Evolutionary conservation across 75 land plant species (phyloP), one percentile per base, ranked within the genome.

Genomic region (Sequoiadendron giganteum): DNA sequence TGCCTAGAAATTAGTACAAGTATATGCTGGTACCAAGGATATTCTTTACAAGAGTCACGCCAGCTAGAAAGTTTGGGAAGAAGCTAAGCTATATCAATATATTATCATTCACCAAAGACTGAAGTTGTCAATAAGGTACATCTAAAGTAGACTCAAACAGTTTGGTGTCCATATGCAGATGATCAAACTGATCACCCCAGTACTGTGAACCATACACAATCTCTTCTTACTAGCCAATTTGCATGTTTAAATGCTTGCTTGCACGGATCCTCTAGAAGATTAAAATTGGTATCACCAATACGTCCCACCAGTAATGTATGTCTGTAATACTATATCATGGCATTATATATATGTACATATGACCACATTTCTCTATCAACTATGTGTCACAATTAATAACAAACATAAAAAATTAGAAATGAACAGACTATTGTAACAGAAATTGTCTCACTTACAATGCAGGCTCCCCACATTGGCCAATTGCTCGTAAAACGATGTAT

Each of bases 391-490:
- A 81, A 42, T 16, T 81, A 9, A 43, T 7, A 25, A 81, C 30
- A 81, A 79, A 79, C 82, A 36, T 78, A 0, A 58, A 19, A 78
- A 16, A 78, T 78, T 21, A 18, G 42, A 38, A 78, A 16, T 5
- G 80, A 78, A 78, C 43, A 21, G 10, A 81, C 8, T 45, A 85
- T 52, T 32, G 11, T 36, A 36, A 56, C n/a, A 28, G 25, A 49
- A 34, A 52, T 85, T 21, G 3, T 85, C 10, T 52, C 36, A 38
- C 89, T 89, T 88, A 89, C 90, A 89, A 55, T 36, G 91, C 91
- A 28, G 91, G 91, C 61, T 90, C 91, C 34, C 91, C 91, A 38
- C 75, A 91, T 43, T 85, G 84, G 32, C 91, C 91, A 79, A 90
- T 75, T 38, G 76, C 86, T 30, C 91, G 91, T n/a, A 90, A 78